Percentiles rank a stretch among this genome's conserved stretches.
phyloP scores from a whole-genome alignment of 306 rosid genomes.

The Canavalia ensiformis region DNA sequence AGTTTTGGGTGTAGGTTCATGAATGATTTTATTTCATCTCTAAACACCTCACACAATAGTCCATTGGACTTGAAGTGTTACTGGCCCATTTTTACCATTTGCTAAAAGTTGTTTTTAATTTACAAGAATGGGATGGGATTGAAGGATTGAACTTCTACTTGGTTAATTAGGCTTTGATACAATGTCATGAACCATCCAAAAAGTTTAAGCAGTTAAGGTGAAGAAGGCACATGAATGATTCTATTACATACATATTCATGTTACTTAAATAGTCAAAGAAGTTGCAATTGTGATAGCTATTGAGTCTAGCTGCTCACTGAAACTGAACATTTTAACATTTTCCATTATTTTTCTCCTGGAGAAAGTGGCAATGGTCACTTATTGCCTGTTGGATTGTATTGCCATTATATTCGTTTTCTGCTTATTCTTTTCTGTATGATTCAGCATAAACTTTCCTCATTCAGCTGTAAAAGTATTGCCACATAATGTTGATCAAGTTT shows the following conservation, averaged over 20 bases:
- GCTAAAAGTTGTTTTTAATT: not conserved
- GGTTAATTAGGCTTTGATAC: conserved; percentile 4
- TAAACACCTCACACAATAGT: not conserved
- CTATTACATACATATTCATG: not conserved
- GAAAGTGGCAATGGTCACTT: not conserved
- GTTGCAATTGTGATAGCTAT: conserved; percentile 14
- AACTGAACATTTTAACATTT: conserved; percentile 31
- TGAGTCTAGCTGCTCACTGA: not conserved
- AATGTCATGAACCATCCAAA: not conserved
- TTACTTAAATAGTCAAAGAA: not conserved
- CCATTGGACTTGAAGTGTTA: not conserved
- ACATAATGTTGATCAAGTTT: conserved; percentile 7
- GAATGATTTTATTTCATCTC: conserved; percentile 6
- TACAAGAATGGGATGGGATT: not conserved
- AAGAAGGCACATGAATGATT: not conserved
- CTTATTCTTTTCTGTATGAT: conserved; percentile 20
- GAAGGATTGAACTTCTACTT: conserved; percentile 4
- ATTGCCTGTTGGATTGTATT: conserved; percentile 14
- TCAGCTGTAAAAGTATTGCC: conserved; percentile 2
- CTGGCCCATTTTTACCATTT: not conserved
- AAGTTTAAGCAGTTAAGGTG: not conserved
- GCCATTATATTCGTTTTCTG: conserved; percentile 4
- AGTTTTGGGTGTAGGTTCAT: conserved; percentile 7
- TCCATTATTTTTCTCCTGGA: conserved; percentile 10
- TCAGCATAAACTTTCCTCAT: not conserved